Evolutionary conservation across 192 early-diverging fungal species (phyloP), one percentile per base, ranked within the genome.

Genomic region (Allomyces javanicus): DNA sequence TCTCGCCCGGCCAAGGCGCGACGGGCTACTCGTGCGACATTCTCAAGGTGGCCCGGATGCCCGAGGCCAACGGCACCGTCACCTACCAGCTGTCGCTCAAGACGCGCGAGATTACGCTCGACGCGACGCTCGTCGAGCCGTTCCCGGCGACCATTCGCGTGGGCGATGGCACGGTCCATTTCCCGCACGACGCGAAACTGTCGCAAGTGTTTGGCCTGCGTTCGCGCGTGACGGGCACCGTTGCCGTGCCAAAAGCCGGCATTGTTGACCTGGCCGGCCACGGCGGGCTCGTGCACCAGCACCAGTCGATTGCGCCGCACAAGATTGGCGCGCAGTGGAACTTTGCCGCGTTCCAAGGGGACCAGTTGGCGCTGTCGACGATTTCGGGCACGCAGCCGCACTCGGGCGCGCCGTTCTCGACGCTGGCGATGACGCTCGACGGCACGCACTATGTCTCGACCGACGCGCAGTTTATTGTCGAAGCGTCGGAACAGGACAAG

Each of bases 281-380:
- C 17, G 50, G 17, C 50, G 21, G 1, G 17, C 12, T 58, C 50
- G 50, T 58, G 17, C 50, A 58, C 50, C 50, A 58, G 50, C 50
- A 58, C 50, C 50, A 58, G 50, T 14, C 17, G 17, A n/a, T 58
- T 21, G 50, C 50, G 12, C 50, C 50, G 50, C 50, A 58, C 50
- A 58, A 58, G 50, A 58, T 58, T 58, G 50, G 50, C 50, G 50
- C 50, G 50, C 50, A 58, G 21, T 58, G 50, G 50, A 58, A 58
- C 50, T 58, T 58, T 58, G 12, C 21, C 50, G 21, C 50, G 50
- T 58, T 58, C 21, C 17, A 14, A n/a, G 12, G 17, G 2, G 17
- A 14, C 50, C 21, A 14, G 50, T 3, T 58, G 50, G 50, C 50
- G 3, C 3, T 58, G 50, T 21, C 50, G 50, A 58, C 50, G 2